Percentiles rank a stretch among this genome's conserved stretches.
These are phyloP conservation scores for Chrysoporthe cubensis DNA, from an alignment of 2,329 filamentous ascomycete species.

Conservation along the genomic window DNA sequence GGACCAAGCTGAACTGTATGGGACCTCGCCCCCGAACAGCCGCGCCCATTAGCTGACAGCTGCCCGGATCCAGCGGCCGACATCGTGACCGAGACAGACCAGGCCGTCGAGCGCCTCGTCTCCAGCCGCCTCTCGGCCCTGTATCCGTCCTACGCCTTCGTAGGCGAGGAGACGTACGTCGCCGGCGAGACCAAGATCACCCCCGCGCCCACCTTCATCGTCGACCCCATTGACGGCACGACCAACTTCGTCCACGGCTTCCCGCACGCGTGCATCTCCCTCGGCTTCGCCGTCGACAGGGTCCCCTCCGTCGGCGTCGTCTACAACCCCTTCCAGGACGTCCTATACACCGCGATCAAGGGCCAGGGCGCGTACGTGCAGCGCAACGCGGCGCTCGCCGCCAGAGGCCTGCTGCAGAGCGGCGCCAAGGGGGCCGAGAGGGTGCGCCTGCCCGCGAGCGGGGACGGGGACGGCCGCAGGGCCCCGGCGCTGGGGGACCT, in stretches of 20 bases:
- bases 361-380: conserved; percentile 68
- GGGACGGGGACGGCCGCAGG: conserved; percentile 41
- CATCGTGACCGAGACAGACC: conserved; percentile 70
- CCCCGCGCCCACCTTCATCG: conserved; percentile 73
- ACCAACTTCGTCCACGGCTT: conserved; percentile 82
- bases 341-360: conserved; percentile 70
- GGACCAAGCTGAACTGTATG: conserved; percentile 68
- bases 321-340: conserved; percentile 76
- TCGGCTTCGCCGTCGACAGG: conserved; percentile 69
- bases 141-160: conserved; percentile 65
- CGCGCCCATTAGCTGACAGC: not conserved
- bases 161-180: conserved; percentile 78
- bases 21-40: not conserved
- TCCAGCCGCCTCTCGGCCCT: conserved; percentile 52
- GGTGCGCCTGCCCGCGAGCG: conserved; percentile 43
- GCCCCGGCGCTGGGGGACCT: conserved; percentile 64
- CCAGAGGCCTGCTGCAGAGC: conserved; percentile 36
- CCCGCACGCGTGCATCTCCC: conserved; percentile 75
- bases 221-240: conserved; percentile 82
- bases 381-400: conserved; percentile 46
- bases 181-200: conserved; percentile 65
- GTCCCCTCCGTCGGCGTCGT: conserved; percentile 72
- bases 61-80: conserved; percentile 58
- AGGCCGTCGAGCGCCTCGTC: conserved; percentile 67
- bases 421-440: conserved; percentile 24